phyloP scores from a whole-genome alignment of 306 rosid genomes.

The Quercus aquifolioides region DNA sequence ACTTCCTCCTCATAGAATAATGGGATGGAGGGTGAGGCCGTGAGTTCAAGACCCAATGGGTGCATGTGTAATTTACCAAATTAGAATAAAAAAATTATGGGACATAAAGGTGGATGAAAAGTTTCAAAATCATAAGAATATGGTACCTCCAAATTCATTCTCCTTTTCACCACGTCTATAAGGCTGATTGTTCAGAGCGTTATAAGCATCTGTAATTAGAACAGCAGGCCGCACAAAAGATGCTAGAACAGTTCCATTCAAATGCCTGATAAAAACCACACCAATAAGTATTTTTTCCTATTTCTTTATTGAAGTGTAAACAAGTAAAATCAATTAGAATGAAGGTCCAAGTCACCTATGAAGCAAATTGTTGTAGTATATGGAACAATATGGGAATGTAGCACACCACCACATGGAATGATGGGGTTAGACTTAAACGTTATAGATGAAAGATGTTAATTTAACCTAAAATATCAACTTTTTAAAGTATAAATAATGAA shows the following conservation, averaged over 20 bases:
- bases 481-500: not conserved
- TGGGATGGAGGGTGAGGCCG: no score
- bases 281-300: slow-evolving; percentile 29
- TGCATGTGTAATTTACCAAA: no score
- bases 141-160: slow-evolving; percentile 86
- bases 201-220: slow-evolving; percentile 94
- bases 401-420: not conserved
- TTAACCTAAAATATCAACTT: not conserved
- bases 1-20: no score
- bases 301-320: not conserved
- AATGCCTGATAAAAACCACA: slow-evolving; percentile 71
- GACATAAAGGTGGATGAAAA: not conserved
- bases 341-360: not conserved
- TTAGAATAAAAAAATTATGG: not conserved
- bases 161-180: slow-evolving; percentile 92
- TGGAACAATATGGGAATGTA: not conserved
- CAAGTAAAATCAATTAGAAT: not conserved
- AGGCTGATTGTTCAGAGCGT: slow-evolving; percentile 96
- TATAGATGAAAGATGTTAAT: not conserved
- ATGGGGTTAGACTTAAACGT: not conserved
- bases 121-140: slow-evolving; percentile 18
- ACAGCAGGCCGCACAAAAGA: slow-evolving; percentile 94
- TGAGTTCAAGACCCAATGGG: no score
- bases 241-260: slow-evolving; percentile 85
- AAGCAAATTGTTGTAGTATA: not conserved